Evolutionary conservation across 805 yeast species (phyloP), one percentile per base, ranked within the genome.

Genomic region (Pichia exigua): DNA sequence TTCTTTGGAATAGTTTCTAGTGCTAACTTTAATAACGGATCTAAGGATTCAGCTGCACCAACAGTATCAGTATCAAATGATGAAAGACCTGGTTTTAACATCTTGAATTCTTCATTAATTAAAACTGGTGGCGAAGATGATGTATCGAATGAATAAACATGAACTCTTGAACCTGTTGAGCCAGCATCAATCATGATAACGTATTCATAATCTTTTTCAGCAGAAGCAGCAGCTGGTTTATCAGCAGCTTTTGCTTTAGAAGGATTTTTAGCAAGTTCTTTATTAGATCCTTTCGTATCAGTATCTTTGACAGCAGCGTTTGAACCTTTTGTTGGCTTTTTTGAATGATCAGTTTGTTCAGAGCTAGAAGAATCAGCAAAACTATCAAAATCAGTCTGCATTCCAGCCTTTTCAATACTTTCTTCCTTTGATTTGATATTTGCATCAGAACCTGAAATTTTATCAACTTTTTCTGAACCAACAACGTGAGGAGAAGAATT

Each of bases 101-200:
- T 89, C 64, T 90, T 73, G 67, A 94, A 94, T 50, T 77, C 79
- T 72, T 94, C 99, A 46, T 76, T 73, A 51, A 89, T 69, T 59
- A 94, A 81, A 53, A 72, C 75, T 44, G 99, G 98, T 51, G 96
- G 92, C 40, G 86, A 79, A 46, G 74, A 75, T 65, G 98, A 91
- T 51, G 88, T 82, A 71, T 89, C 87, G 72, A 94, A 94, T 61
- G 86, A 82, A 70, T 95, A 94, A 46, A 94, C 84, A 68, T 95
- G 99, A 41, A 94, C 87, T 67, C 99, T 83, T 17, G 97, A 90
- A 32, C 99, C 99, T 17, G 96, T 85, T 1, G 98, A 91, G 10
- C 99, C 99, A 9, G 99, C 99, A 73, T 94, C 99, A 51, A 94
- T 75, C 97, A 94, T 90, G 24, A 94, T 78, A 30, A 91, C 97